phyloP scores from a whole-genome alignment of 345 rosid species.

The Psidium guajava region DNA sequence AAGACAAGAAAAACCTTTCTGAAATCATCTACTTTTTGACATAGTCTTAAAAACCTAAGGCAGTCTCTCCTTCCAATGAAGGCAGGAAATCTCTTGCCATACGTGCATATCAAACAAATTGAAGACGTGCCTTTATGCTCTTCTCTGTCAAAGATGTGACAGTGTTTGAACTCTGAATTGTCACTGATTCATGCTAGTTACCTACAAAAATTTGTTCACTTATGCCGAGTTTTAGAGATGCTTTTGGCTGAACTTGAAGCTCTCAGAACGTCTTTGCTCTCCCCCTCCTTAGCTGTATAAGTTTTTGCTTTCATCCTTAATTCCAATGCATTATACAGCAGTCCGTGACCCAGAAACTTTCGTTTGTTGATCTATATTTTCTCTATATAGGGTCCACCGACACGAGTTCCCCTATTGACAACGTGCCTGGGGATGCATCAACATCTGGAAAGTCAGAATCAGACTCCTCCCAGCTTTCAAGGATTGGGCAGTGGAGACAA shows the following conservation, averaged over 20 bases:
- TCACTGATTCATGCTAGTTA: neutral
- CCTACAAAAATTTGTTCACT: neutral
- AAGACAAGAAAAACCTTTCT: neutral
- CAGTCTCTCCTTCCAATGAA: neutral
- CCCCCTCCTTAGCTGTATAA: neutral
- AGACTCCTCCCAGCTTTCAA: conserved; percentile 2
- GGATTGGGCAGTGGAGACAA: neutral
- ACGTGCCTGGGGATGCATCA: conserved; percentile 13
- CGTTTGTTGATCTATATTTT: neutral
- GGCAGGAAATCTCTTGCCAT: neutral
- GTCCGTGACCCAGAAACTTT: neutral
- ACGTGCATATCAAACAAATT: neutral
- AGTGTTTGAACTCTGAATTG: neutral
- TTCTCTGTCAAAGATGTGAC: neutral
- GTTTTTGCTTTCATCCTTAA: neutral
- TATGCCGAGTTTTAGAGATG: neutral
- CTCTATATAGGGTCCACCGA: neutral
- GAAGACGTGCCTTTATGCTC: neutral
- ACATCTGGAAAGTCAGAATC: conserved; percentile 13
- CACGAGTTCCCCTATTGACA: neutral
- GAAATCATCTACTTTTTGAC: neutral
- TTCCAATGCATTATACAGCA: neutral
- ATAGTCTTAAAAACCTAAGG: neutral
- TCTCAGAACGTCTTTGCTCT: neutral
- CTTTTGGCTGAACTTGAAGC: neutral